Evolutionary conservation across 495 filamentous ascomycete species (phyloP), one percentile per base, ranked within the genome.

Genomic region (Hypoxylon fuscum): DNA sequence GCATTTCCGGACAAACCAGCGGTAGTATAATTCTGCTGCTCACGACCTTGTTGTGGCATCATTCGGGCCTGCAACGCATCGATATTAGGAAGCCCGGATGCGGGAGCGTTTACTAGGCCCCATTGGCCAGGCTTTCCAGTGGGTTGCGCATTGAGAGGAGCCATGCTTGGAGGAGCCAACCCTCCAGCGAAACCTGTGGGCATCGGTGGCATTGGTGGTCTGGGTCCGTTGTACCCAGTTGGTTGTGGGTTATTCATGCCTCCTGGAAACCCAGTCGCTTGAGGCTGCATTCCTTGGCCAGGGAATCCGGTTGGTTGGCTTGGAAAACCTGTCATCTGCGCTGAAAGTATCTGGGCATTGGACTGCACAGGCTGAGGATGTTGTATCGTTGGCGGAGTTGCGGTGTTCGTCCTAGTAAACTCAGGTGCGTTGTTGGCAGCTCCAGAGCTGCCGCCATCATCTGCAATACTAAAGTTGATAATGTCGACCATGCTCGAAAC

Each of bases 401-500:
- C 78, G 12, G 87, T 83, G 69, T 83, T 90, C 66, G 88, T 80
- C 58, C 85, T 74, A 22, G 73, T 87, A 71, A 97, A 97, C 59
- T 87, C 92, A 7, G 94, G 91, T 21, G 85, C 87, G 76, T 95
- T 97, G 31, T 81, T 88, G 54, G 76, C 76, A 5, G 76, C 69
- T 14, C 79, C 69, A 29, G 79, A 75, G 58, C 68, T 43, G 11
- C 88, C 84, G 14, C 76, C 81, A 12, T 93, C 89, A 64, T 98
- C 96, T 0, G 87, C 86, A 15, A 97, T 86, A 55, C 90, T 91
- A 72, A 98, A 98, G 15, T 94, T 96, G 62, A 99, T 99, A 38
- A 98, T 98, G 70, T 99, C 96, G 29, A 99, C 96, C 95, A 99
- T 98, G 69, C 96, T 96, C 8, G 94, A 97, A 23, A 99, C 96